Base-by-base conservation (phyloP, 768 basidiomycete species). In the Naganishia friedmannii region DNA sequence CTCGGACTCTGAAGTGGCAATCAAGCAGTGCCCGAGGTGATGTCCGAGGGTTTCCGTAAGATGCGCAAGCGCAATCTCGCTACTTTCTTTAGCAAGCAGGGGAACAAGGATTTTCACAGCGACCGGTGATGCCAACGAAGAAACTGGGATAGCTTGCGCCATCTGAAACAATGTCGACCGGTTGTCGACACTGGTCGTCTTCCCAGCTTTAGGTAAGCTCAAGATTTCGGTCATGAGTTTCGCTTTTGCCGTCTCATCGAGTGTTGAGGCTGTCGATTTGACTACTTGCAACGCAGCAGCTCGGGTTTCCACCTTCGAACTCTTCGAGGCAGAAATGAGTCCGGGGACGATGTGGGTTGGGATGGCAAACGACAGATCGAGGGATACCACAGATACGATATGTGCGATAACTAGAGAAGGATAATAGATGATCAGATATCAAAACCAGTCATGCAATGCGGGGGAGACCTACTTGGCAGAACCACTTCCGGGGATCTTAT, bases 161-260 rank as follows among this genome's bases (percentile, higher is more conserved):
- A 98, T 92, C 0, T 86, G 85, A 81, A 92, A 94, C 10, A 98
- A 83, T 0, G 89, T 84, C 5, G 88, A 79, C 21, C 94, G 88
- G 78, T 98, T 93, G 68, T 95, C 95, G 1, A 90, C 86, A 1
- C 92, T 92, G 0, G 88, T 83, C 0, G 93, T 91, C 83, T 96
- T 99, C 26, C 92, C 90, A 0, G 88, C 80, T 74, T 89, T 88
- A 1, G 92, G 90, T 0, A 92, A 84, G n/a, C 83, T 82, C 12
- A 93, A 82, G 5, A 93, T 79, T 72, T 95, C 92, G 1, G 88
- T 84, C 13, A 87, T 84, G 0, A 83, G 71, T 7, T 83, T 82
- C 12, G 84, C 74, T 28, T 85, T 83, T 5, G 82, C 82, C 15
- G 83, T 72, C 9, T 73, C 74, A 10, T 74, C 54, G 45, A 74